A percentile compares a stretch with the other conserved stretches of the same genome.
These are phyloP conservation scores for Colletotrichum scovillei DNA, from an alignment of 2,329 filamentous ascomycete species.

Conservation along the genomic window DNA sequence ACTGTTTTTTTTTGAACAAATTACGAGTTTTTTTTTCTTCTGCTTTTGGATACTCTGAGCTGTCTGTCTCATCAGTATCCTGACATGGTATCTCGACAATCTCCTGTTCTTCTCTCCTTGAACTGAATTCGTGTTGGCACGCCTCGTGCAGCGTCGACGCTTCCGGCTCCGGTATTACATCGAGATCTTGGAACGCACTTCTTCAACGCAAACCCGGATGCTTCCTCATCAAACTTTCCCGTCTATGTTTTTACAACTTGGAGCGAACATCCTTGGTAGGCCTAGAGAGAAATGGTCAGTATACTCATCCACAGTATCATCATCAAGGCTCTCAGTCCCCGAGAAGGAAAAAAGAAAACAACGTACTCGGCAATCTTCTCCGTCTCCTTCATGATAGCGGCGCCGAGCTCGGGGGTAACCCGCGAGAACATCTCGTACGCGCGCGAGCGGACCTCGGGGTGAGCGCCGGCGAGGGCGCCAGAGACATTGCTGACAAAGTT, in stretches of 20 bases:
- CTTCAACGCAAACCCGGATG: neutral
- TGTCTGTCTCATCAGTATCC: neutral
- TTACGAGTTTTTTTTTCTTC: neutral
- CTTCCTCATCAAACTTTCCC: neutral
- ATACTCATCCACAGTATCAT: neutral
- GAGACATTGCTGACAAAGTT: slow-evolving; percentile 71
- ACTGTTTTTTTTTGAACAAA: neutral
- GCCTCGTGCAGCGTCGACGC: neutral
- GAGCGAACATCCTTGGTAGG: slow-evolving; percentile 21
- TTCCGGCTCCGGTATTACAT: neutral
- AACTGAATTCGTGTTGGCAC: neutral
- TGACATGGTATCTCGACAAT: neutral
- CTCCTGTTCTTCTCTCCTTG: neutral
- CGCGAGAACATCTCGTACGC: slow-evolving; percentile 71
- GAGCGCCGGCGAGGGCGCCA: slow-evolving; percentile 65
- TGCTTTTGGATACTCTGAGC: neutral
- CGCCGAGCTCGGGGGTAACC: slow-evolving; percentile 65
- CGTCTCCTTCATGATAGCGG: slow-evolving; percentile 62
- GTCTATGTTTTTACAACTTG: slow-evolving; percentile 23
- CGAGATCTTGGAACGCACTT: too few species aligned
- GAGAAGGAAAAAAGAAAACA: neutral
- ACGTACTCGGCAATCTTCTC: slow-evolving; percentile 54
- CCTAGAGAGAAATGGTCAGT: slow-evolving; percentile 5
- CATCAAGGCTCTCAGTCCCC: neutral
- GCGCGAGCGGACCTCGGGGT: slow-evolving; percentile 64